Conservation (phyloP, 768 basidiomycete species). For the Pleurotus ostreatus region DNA sequence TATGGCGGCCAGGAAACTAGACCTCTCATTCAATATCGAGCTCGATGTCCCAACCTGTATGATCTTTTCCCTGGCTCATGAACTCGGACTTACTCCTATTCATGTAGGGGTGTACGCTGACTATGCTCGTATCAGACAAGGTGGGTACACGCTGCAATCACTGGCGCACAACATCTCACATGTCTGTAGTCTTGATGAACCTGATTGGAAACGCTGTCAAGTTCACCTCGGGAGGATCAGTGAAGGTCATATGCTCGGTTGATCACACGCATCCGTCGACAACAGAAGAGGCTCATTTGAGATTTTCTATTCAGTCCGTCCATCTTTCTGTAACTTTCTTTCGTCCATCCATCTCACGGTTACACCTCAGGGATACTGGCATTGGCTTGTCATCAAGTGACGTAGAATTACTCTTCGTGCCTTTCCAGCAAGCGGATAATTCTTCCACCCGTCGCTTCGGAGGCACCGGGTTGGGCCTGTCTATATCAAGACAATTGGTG, state of each 20-base stretch:
- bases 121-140: conserved; percentile 71
- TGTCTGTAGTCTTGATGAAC: conserved; percentile 62
- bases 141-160: conserved; percentile 22
- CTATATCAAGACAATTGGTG: conserved; percentile 70
- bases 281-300: conserved; percentile 46
- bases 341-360: background rate
- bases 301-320: conserved; percentile 61
- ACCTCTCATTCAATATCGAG: conserved; percentile 70
- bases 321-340: conserved; percentile 3
- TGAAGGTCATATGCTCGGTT: conserved; percentile 58
- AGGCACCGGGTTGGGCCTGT: conserved; percentile 73
- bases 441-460: conserved; percentile 75
- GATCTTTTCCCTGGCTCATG: conserved; percentile 12
- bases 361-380: conserved; percentile 54
- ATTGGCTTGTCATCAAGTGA: conserved; percentile 67
- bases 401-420: conserved; percentile 64
- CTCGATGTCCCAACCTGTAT: conserved; percentile 61
- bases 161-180: conserved; percentile 2
- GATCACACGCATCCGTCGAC: conserved; percentile 30
- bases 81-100: conserved; percentile 1
- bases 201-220: conserved; percentile 76
- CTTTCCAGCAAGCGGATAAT: conserved; percentile 78
- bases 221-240: conserved; percentile 62
- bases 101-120: conserved; percentile 63
- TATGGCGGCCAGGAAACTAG: conserved; percentile 72